Conservation (phyloP, 1,284 basidiomycete species). For the Cutaneotrichosporon daszewskae region DNA sequence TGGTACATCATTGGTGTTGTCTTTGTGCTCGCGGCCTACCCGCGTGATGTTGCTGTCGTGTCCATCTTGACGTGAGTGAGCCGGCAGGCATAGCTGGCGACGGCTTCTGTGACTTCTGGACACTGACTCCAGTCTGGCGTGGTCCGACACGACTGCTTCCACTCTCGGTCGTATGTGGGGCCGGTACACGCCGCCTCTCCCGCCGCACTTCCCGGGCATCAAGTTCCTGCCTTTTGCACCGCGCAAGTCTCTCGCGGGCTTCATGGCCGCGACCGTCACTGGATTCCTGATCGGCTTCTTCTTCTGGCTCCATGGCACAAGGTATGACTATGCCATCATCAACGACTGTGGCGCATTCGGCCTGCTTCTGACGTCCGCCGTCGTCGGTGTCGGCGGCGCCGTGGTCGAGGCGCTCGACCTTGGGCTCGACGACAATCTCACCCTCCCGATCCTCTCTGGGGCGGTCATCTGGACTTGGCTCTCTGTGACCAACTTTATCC, state of each 20-base stretch:
- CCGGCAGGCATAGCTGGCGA: background rate
- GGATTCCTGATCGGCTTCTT: slow-evolving; percentile 66
- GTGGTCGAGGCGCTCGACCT: slow-evolving; percentile 82
- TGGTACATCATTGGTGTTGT: slow-evolving; percentile 94
- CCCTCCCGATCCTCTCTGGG: slow-evolving; percentile 83
- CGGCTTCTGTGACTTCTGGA: background rate
- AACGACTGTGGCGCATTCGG: slow-evolving; percentile 46
- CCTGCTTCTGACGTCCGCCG: slow-evolving; percentile 56
- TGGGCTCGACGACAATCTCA: slow-evolving; percentile 88
- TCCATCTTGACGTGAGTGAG: slow-evolving; percentile 74
- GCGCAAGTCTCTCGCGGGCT: slow-evolving; percentile 67
- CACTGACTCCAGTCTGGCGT: slow-evolving; percentile 64
- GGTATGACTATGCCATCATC: slow-evolving; percentile 46
- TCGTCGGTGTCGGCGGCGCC: slow-evolving; percentile 71
- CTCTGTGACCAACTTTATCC: slow-evolving; percentile 29
- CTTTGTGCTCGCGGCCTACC: slow-evolving; percentile 70
- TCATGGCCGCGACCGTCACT: slow-evolving; percentile 72
- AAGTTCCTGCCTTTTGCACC: slow-evolving; percentile 39
- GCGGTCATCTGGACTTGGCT: slow-evolving; percentile 62
- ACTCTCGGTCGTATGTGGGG: slow-evolving; percentile 86
- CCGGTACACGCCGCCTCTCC: slow-evolving; percentile 66
- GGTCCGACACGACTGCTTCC: slow-evolving; percentile 94
- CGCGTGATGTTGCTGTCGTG: slow-evolving; percentile 79
- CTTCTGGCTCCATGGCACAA: slow-evolving; percentile 64
- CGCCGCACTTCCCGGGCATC: slow-evolving; percentile 50